A percentile compares a stretch with the other conserved stretches of the same genome.
Conservation (phyloP, 2,329 filamentous ascomycete genomes). For the Parasarocladium wereldwijsianum region DNA sequence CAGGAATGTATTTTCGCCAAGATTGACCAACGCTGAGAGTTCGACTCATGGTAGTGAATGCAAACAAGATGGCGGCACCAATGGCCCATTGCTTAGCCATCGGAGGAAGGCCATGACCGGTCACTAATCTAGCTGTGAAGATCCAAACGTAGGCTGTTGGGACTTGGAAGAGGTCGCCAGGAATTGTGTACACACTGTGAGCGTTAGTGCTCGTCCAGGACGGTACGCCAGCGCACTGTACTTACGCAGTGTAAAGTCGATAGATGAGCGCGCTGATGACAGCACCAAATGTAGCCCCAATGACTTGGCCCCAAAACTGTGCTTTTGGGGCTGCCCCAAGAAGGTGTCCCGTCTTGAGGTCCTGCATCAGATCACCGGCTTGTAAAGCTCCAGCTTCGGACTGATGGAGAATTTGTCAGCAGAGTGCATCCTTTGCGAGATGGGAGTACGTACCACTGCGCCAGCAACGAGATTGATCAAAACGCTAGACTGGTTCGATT, state of each 20-base stretch:
- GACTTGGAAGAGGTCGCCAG: constrained; percentile 80
- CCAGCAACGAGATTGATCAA: constrained; percentile 91
- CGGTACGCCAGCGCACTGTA: constrained; percentile 1
- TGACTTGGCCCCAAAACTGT: constrained; percentile 92
- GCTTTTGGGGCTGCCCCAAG: constrained; percentile 85
- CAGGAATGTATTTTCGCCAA: constrained; percentile 70
- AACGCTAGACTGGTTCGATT: constrained; percentile 69
- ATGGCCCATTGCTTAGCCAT: constrained; percentile 73
- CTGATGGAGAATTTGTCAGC: constrained; percentile 9
- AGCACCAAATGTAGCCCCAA: constrained; percentile 76
- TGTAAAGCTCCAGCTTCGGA: constrained; percentile 59
- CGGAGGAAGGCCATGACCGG: constrained; percentile 70
- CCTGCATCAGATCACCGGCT: constrained; percentile 92
- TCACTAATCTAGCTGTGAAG: constrained; percentile 86
- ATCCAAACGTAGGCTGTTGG: constrained; percentile 96
- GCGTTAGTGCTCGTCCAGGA: neutral
- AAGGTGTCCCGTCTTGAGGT: constrained; percentile 90
- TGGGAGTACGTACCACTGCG: constrained; percentile 42
- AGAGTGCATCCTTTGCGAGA: neutral
- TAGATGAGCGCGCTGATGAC: constrained; percentile 80
- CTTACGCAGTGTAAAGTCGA: constrained; percentile 60
- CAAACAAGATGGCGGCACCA: constrained; percentile 61
- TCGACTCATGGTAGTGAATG: constrained; percentile 53
- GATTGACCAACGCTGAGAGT: constrained; percentile 38
- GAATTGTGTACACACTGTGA: constrained; percentile 66